Evolutionary conservation across 1,139 yeast genomes (phyloP).

Genomic region (Candida sanyaensis): DNA sequence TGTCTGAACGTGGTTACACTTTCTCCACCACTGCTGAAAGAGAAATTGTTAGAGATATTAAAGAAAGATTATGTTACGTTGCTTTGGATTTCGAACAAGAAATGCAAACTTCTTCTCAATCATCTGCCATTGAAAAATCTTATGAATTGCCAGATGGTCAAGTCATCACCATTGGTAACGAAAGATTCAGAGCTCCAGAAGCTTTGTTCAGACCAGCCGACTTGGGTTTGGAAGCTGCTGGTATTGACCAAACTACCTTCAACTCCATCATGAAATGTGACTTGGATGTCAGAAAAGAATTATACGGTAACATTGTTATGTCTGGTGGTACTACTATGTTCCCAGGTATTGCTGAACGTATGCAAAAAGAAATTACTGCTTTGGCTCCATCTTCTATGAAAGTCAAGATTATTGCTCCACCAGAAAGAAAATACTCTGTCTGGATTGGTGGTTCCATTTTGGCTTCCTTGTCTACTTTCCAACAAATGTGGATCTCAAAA

Average conservation of each 20-base stretch:
- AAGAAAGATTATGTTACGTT: constrained; percentile 98
- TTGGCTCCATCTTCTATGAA: constrained; percentile 99
- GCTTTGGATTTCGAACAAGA: constrained; percentile 97
- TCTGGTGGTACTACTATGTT: constrained; percentile 99
- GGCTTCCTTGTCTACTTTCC: constrained; percentile 98
- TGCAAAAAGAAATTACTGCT: constrained; percentile 99
- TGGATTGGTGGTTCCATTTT: constrained; percentile 99
- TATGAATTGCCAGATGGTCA: constrained; percentile 99
- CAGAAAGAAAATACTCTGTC: constrained; percentile 99
- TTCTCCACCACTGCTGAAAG: constrained; percentile 99
- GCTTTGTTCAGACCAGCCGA: constrained; percentile 99
- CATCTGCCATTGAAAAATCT: constrained; percentile 97
- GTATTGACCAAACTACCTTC: constrained; percentile 99
- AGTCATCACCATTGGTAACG: constrained; percentile 99
- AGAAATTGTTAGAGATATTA: constrained; percentile 99
- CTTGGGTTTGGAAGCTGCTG: constrained; percentile 97
- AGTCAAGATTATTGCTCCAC: constrained; percentile 99
- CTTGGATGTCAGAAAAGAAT: constrained; percentile 98
- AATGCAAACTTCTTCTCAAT: constrained; percentile 98
- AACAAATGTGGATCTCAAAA: constrained; percentile 99
- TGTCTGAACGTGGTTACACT: constrained; percentile 97
- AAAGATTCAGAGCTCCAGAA: constrained; percentile 99
- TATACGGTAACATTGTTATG: constrained; percentile 99
- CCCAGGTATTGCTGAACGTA: constrained; percentile 99
- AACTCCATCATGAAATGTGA: constrained; percentile 99